Evolutionary conservation across 768 basidiomycete species (phyloP), one percentile per base, ranked within the genome.

Genomic region (Termitomyces eurrhizus): DNA sequence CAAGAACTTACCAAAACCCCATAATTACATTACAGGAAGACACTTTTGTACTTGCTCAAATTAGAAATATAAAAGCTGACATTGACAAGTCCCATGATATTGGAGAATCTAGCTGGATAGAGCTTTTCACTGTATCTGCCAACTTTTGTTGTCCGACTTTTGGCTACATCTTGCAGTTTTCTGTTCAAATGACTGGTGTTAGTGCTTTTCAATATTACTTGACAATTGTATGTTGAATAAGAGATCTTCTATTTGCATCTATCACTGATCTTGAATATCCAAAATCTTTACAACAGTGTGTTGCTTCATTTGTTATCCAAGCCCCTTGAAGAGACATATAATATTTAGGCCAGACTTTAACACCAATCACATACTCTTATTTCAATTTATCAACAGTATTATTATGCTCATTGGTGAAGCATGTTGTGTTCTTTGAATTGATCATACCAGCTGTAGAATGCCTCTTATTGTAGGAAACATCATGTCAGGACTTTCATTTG

Each of bases 131-230:
- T 2, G 70, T 74, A 14, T 68, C 72, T 12, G 78, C 75, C 58
- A 83, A 83, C 70, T 78, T 81, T 64, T 76, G 81, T 6, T 71
- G 81, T 11, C 67, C 82, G 1, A 66, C 74, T 42, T 74, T 83
- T 16, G 81, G 81, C 42, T 77, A 75, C 61, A 78, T 80, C 45
- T 69, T 81, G 1, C 80, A 85, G 67, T 83, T 83, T 65, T 81
- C 80, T 8, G 82, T 84, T 9, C 84, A 86, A 64, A 84, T 84
- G 81, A 86, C 84, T 9, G 84, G 80, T 68, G 77, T 84, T 57
- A 81, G 79, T 53, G 81, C 79, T 42, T 83, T 86, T 44, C 82
- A 83, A 62, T 83, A 82, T 68, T 83, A 81, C 66, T 80, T 79
- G 4, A 78, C 78, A 0, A 75, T 73, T 26, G 78, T 78, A 60